Evolutionary conservation across 106 monocot genomes (phyloP), one percentile per base, ranked within the genome.

Genomic region (Amphibolis antarctica): DNA sequence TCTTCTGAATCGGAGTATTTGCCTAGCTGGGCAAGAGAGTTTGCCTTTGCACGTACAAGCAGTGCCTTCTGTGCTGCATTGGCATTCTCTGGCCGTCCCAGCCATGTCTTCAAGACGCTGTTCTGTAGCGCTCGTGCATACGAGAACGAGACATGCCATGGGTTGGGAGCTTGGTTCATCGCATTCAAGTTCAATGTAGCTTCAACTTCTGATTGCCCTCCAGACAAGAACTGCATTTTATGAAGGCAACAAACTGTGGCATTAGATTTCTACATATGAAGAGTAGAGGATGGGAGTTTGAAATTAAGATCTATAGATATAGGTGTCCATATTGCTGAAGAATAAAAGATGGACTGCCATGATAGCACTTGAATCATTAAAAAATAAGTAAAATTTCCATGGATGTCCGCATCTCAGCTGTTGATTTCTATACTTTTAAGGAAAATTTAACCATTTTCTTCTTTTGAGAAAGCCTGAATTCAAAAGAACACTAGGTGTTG

Each of bases 121-220:
- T 93, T 93, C 58, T 93, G 93, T 9, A 93, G 79, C 18, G 93
- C 93, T 17, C 93, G 72, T 2, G 93, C 93, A 49, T 93, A 93
- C 2, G 93, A 93, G 80, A 93, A 93, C 0, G 93, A 93, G 1
- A 93, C 88, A 13, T 93, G 93, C 93, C 93, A 93, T 12, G 93
- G 88, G 76, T 93, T 93, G 29, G 85, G 75, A 5, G 67, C 19
- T 68, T 93, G 88, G 79, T 93, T 93, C 88, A 93, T 93, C 10
- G 93, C 93, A 21, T 93, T 93, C 69, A 93, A 66, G 76, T 93
- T 93, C 65, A 88, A 71, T 21, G 93, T 93, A 46, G 93, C 93
- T 48, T 93, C 88, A 42, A 81, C 55, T 70, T 93, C 93, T 12
- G 93, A 93, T 66, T 93, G 93, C 14, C 93, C 93, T 53, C 93